Evolutionary conservation across 306 rosid genomes (phyloP), one percentile per base, ranked within the genome.

Genomic region (Trifolium subterraneum): DNA sequence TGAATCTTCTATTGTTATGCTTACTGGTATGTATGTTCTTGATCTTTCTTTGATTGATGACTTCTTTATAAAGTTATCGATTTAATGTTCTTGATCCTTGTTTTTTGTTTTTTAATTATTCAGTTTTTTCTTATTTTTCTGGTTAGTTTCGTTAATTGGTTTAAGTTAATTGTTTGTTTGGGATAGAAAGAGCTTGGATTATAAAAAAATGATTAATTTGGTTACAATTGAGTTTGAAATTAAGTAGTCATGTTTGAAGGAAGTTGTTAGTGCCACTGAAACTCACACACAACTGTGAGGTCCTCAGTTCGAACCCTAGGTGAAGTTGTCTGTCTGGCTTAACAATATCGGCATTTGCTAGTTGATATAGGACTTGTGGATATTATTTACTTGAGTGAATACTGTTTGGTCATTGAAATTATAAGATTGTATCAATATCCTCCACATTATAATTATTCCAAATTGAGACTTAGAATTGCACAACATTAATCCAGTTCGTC

Each of bases 1-100:
- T 0, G 90, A 85, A 29, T 83, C 90, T 7, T 94, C 95, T 20
- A 92, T 94, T 66, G 82, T 94, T 63, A 94, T 92, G 99, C 99
- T 94, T 70, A 94, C 97, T 1, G 97, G 99, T 92, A 89, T 0
- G 99, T 91, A 88, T 0, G 16, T 18, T 12, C 13, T 1, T 23
- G 4, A 39, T 81, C 64, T 10, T 60, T 18, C 22, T 50, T 60
- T 63, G 19, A 61, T 68, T 55, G 39, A 4, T 7, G 47, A 16
- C 55, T 67, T 69, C 10, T 15, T 6, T 11, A 3, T 33, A 64
- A 61, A 70, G 51, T 44, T 29, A 44, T 47, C n/a, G 47, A 0
- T 35, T 6, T 36, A 36, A 36, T 36, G 10, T 36, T 36, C 10
- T 7, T 8, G 39, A 36, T 36, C 10, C 9, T 36, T 36, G 39